Base-by-base conservation (phyloP, 2,329 filamentous ascomycete species). In the Penicillium sp. region DNA sequence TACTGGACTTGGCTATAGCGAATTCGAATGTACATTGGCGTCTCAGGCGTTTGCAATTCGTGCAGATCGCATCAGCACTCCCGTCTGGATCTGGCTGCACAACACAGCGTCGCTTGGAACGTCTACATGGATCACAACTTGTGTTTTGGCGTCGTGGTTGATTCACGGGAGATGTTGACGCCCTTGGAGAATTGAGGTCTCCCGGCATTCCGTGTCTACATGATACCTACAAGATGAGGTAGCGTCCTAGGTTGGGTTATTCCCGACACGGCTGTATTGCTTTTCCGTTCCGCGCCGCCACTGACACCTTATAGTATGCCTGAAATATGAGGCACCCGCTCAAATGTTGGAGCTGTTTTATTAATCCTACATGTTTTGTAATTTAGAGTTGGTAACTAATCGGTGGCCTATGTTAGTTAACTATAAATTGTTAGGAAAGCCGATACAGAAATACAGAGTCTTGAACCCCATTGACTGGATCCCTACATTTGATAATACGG, bases 61-160 rank as follows among this genome's bases (percentile, higher is more conserved):
- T 22, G 42, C 65, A 67, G 2, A 57, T 22, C 2, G 33, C 16
- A 17, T 17, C 44, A 10, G 47, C 2, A 16, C 48, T 45, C 5
- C 25, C 49, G 6, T 58, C 45, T 14, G 30, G 28, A 36, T 19
- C 26, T 5, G 50, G 11, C 40, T 43, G 28, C n/a, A 67, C 52
- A 30, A 63, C 50, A 51, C 65, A 68, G 12, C 65, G 65, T 45
- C 65, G 61, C 35, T 68, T 68, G 2, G 63, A 65, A 28, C 62
- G 65, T 17, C 65, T 57, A 31, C 65, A 68, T 33, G 51, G 59
- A 36, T 68, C 65, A 41, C 65, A 68, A 51, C 65, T 68, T 7
- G 62, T 58, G 42, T 66, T 62, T 31, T 66, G 65, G 33, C 65
- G 65, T 36, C 65, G 62, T 33, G 52, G 53, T 22, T 46, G 22